Evolutionary conservation across 2,329 filamentous ascomycete species (phyloP), one percentile per base, ranked within the genome.

Genomic region (Ceratocystis huliohia): DNA sequence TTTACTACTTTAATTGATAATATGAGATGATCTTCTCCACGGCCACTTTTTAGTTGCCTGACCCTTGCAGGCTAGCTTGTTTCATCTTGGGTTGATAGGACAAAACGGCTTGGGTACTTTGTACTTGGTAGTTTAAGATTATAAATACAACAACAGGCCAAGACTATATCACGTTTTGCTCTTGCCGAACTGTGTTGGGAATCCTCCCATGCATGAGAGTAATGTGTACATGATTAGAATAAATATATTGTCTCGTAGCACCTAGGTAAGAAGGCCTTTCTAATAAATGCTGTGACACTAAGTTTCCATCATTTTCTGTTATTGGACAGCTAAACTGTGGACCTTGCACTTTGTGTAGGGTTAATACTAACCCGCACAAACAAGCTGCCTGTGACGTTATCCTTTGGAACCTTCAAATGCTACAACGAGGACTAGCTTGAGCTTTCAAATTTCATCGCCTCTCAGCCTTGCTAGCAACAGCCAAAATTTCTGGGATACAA

Each of bases 71-170:
- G 13, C 37, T 41, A 41, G 30, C 61, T n/a, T 37, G 61, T 63
- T 63, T 63, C 61, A 63, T 33, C 13, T 63, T 63, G 15, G 48
- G 6, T 30, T 63, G 22, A 63, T 33, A 17, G 30, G 44, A 48
- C 20, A 41, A 41, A 15, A 41, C 61, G n/a, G 5, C 20, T 6
- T 30, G 25, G 15, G 20, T 20, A 33, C 13, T 22, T 53, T 28
- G 20, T 15, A 2, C 22, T 5, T 5, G 25, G 48, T 5, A 4
- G 15, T 28, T 48, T 7, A n/a, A 20, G 6, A 48, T 28, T 59
- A 59, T 20, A 7, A 59, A 37, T 33, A 59, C 28, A 37, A 37
- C 56, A 37, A n/a, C 56, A 59, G 28, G 56, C 8, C 56, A 59
- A n/a, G 22, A 57, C 30, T 25, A n/a, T 13, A 57, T 57, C 13